Evolutionary conservation across 768 basidiomycete species (phyloP), one percentile per base, ranked within the genome.

Genomic region (Pleurotus sapidus): DNA sequence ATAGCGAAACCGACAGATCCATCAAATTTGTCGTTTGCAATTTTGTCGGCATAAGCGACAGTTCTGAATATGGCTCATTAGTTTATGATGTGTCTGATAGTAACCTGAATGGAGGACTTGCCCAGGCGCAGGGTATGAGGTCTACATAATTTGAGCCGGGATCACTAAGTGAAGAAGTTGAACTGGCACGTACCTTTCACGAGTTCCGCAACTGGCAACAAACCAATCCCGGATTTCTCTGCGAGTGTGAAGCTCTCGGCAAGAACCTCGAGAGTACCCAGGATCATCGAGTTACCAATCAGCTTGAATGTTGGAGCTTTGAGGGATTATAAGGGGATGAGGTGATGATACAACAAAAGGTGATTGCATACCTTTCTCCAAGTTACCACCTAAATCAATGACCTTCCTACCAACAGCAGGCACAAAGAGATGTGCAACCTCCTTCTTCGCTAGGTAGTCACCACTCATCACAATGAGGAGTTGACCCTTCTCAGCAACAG

Each of bases 211-310:
- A 90, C 78, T 38, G 81, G 75, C 7, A 83, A 75, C 1, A 86
- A 76, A 2, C 84, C 86, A 38, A 96, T 87, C 20, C 93, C 94
- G 0, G 89, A 78, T 70, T 92, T 92, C 61, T 93, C 90, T 3
- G 88, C 87, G 8, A 95, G 82, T 1, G 93, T 95, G 65, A 89
- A 85, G n/a, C 83, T 76, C 72, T 95, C 93, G 0, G 88, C 85
- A 11, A 95, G 75, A 8, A 95, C 73, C 67, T 95, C 93, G 42
- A 94, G 75, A 24, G 77, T 76, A n/a, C 89, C 87, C 40, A 92
- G 72, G 55, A 93, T 84, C 70, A 93, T 72, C 1, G 88, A 84
- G 63, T 93, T 94, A 15, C 88, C 91, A 48, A 93, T 82, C 6
- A 94, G 74, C 69, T 94, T 94, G 72, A 87, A 81, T 7, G 83